Conservation (phyloP, 345 rosid species). For the Acer campestre region DNA sequence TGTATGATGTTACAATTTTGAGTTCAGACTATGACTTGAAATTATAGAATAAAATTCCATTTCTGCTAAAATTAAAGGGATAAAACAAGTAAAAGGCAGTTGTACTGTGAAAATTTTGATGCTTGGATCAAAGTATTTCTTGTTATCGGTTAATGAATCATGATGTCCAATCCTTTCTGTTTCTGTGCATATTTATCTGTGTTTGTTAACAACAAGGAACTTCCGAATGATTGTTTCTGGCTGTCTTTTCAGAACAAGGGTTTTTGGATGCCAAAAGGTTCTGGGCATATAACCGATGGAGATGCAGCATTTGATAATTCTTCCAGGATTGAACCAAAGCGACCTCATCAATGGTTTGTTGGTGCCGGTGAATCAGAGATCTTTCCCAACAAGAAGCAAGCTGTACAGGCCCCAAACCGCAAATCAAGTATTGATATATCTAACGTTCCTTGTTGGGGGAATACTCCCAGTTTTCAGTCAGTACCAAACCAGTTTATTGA, state of each 20-base stretch:
- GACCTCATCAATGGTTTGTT: slow-evolving; percentile 74
- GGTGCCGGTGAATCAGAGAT: slow-evolving; percentile 64
- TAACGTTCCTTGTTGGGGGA: slow-evolving; percentile 62
- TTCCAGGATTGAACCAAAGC: slow-evolving; percentile 63
- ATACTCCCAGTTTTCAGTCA: slow-evolving; percentile 54
- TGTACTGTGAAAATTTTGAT: not conserved
- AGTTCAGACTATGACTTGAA: slow-evolving; percentile 2
- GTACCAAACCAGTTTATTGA: slow-evolving; percentile 67
- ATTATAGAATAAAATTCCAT: not conserved
- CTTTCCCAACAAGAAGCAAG: slow-evolving; percentile 81
- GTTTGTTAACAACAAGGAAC: not conserved
- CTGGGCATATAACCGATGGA: slow-evolving; percentile 47
- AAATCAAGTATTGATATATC: slow-evolving; percentile 37
- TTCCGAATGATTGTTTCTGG: slow-evolving; percentile 11
- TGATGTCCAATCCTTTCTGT: not conserved
- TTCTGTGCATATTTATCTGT: not conserved
- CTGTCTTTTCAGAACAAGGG: slow-evolving; percentile 67
- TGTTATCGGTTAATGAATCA: slow-evolving; percentile 1
- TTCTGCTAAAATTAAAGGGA: not conserved
- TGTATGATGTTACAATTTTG: not conserved
- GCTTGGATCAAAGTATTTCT: not conserved
- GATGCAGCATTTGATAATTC: slow-evolving; percentile 54
- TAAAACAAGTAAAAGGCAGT: not conserved
- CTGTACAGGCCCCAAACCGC: slow-evolving; percentile 45
- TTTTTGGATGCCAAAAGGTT: slow-evolving; percentile 61